Evolutionary conservation across 768 basidiomycete genomes (phyloP).

Genomic region (Cystobasidiopsis lactophilus): DNA sequence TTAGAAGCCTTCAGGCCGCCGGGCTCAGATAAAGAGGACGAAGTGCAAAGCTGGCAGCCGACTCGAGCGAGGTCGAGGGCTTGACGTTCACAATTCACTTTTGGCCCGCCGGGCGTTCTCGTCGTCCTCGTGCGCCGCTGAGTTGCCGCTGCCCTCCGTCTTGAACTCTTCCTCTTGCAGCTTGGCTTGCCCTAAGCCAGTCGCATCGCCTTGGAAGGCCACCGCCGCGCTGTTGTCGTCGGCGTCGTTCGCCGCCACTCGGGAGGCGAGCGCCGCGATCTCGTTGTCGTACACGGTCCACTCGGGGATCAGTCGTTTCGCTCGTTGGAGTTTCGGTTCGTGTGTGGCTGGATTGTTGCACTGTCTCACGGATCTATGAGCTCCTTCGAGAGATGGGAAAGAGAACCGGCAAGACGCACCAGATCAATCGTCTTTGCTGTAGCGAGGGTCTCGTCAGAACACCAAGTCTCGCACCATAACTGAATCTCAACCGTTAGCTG

Average conservation of each 20-base stretch:
- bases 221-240: constrained; percentile 34
- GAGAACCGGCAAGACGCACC: constrained; percentile 24
- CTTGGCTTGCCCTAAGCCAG: constrained; percentile 16
- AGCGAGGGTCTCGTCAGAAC: constrained; percentile 31
- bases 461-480: constrained; percentile 99
- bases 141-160: constrained; percentile 7
- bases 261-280: constrained; percentile 58
- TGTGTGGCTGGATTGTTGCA: constrained; percentile 33
- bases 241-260: constrained; percentile 47
- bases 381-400: neutral
- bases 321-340: constrained; percentile 84
- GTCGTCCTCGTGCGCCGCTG: neutral
- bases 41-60: no score
- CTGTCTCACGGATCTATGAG: neutral
- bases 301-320: constrained; percentile 71
- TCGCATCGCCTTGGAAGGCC: constrained; percentile 14
- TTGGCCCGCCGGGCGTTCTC: no score
- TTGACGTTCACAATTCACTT: no score
- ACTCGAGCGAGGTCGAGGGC: no score
- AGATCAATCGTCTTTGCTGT: constrained; percentile 25
- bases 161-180: constrained; percentile 14
- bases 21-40: no score
- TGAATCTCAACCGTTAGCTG: constrained; percentile 45
- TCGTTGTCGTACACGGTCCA: constrained; percentile 90
- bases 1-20: no score